Base-by-base conservation (phyloP, 2,329 filamentous ascomycete species). In the Monilinia aucupariae region DNA sequence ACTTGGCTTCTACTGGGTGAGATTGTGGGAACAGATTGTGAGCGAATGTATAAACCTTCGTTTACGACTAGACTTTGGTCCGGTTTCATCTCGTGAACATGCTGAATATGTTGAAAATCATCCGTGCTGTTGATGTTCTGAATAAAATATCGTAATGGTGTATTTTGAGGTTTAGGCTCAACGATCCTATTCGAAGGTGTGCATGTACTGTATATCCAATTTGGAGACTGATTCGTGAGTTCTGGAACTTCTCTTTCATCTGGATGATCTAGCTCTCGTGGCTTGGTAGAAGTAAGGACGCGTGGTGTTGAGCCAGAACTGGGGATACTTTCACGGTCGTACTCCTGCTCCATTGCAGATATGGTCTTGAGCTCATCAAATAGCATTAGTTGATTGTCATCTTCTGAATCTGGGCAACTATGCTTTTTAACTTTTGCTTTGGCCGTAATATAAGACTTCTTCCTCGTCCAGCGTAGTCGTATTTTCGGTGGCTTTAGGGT, bases 71-170 rank as follows among this genome's bases (percentile, higher is more conserved):
- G 20, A 3, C 4, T 10, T 0, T 7, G 12, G 0, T 32, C 20
- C 27, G 27, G 30, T 22, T 1, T 0, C 7, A 1, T 10, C 53
- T 45, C 20, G 4, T 0, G 1, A 0, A 2, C 4, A 15, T 32
- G 10, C 7, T 20, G 17, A 3, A 32, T 45, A 56, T 17, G 53
- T 34, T 2, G 25, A 56, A 12, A 45, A 6, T n/a, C 8, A 12
- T 45, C 20, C 10, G 17, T 45, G 53, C 20, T 17, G 17, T 43
- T 0, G 13, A 30, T 4, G 17, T 12, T 22, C 9, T n/a, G 25
- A 22, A 15, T 27, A n/a, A n/a, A 41, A 54, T 3, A 7, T 43
- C 17, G 3, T 10, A 30, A 43, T 43, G 25, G 10, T 55, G 37
- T 17, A 32, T 55, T 17, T 32, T 9, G 9, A n/a, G 4, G 3